These are phyloP conservation scores for Urostyla sp. DNA, from an alignment of 73 alveolate genomes.

Conservation along the genomic window DNA sequence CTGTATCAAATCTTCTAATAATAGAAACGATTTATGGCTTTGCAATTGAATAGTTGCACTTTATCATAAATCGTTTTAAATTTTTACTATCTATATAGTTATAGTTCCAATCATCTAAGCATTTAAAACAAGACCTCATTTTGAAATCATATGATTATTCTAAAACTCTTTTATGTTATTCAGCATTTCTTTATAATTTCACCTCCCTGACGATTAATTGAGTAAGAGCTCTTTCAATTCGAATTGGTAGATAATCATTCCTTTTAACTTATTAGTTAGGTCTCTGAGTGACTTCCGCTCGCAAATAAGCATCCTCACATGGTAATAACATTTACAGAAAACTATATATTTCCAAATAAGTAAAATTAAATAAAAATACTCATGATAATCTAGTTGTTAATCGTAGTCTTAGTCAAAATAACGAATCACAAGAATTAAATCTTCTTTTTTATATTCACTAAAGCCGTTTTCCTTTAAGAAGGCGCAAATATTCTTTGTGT, in stretches of 20 bases:
- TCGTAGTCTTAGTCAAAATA: constrained; percentile 40
- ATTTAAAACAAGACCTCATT: background rate
- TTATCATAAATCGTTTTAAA: constrained; percentile 41
- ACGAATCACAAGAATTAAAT: constrained; percentile 12
- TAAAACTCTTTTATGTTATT: constrained; percentile 25
- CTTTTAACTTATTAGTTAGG: constrained; percentile 20
- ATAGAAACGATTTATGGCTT: constrained; percentile 23
- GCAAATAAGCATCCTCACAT: constrained; percentile 44
- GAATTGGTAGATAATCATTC: constrained; percentile 43
- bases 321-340: constrained; percentile 51
- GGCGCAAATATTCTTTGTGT: background rate
- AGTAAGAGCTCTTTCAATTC: constrained; percentile 39
- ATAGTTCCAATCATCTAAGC: constrained; percentile 57
- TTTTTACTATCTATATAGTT: constrained; percentile 42
- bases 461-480: constrained; percentile 53
- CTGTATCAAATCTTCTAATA: constrained; percentile 46
- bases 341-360: background rate
- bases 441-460: constrained; percentile 5
- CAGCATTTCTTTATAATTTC: constrained; percentile 29
- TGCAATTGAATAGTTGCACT: background rate
- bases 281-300: constrained; percentile 46
- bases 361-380: constrained; percentile 4
- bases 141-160: constrained; percentile 26
- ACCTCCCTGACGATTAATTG: constrained; percentile 45
- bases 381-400: constrained; percentile 14